phyloP scores from a whole-genome alignment of 2,329 filamentous ascomycete genomes.

The Epichloe hybrida region DNA sequence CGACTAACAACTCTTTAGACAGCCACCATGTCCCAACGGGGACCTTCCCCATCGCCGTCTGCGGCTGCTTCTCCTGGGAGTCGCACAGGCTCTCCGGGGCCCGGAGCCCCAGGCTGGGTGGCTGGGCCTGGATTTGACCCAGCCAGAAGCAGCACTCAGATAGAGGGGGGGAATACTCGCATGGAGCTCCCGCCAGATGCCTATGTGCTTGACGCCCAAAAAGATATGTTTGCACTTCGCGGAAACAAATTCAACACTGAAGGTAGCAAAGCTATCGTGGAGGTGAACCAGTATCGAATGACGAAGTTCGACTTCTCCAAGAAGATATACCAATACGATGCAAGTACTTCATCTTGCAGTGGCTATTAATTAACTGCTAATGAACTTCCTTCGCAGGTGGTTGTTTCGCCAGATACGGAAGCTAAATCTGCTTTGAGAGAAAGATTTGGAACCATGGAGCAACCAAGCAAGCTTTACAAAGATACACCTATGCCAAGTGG shows the following conservation, averaged over 20 bases:
- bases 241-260: constrained; percentile 36
- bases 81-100: background rate
- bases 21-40: constrained; percentile 21
- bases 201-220: constrained; percentile 25
- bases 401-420: constrained; percentile 47
- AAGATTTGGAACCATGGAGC: constrained; percentile 60
- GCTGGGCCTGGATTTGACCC: constrained; percentile 30
- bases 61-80: constrained; percentile 1
- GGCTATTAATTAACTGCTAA: background rate
- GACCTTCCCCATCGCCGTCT: constrained; percentile 13
- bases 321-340: constrained; percentile 73
- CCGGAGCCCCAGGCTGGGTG: constrained; percentile 12
- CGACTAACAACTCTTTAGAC: background rate
- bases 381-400: constrained; percentile 35
- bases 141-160: constrained; percentile 17
- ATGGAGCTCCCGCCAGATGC: constrained; percentile 47
- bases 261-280: constrained; percentile 40
- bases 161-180: constrained; percentile 25
- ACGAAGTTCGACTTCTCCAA: constrained; percentile 38
- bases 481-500: constrained; percentile 35
- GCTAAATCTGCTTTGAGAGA: constrained; percentile 48
- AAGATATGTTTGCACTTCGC: constrained; percentile 22
- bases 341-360: constrained; percentile 31
- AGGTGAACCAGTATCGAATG: constrained; percentile 67
- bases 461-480: constrained; percentile 41